Base-by-base conservation (phyloP, 2,329 filamentous ascomycete species). In the Byssoonygena ceratinophila region DNA sequence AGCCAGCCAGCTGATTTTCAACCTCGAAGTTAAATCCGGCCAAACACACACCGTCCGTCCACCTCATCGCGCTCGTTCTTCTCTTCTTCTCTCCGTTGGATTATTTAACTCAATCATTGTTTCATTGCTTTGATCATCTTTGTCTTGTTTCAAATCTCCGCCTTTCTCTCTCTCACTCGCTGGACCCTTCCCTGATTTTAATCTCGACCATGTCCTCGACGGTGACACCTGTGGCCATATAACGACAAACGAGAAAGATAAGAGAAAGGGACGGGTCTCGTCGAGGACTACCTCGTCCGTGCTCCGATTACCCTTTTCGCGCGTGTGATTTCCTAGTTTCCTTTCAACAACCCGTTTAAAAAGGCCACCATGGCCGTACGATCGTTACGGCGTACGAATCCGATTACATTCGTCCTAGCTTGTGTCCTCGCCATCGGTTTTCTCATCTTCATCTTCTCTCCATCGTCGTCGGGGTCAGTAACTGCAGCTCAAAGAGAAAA, bases 371-470 rank as follows among this genome's bases (percentile, higher is more conserved):
- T 82, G 78, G 77, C 76, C 61, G 70, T 76, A 60, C 85, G 87
- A 71, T 75, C 76, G 57, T 79, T 91, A 66, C 87, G 87, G 73
- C 85, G 85, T 73, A 81, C 84, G 66, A 92, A 82, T 70, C 84
- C 87, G 58, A 76, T 85, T 64, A 91, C 85, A 51, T 73, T 91
- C 58, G 68, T 84, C 60, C 76, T 94, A 59, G 86, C 86, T 62
- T 76, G 74, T 59, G 71, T 87, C 54, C 77, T 92, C 54, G 82
- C 82, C 67, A 77, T 92, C 64, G 80, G 85, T 71, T 80, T 85
- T 71, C 68, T 87, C 68, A 71, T 79, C 73, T 82, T 84, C 64
- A 67, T 84, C 59, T 64, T 82, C 59, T 74, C 74, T 8, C 77
- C 80, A 23, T 76, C 78, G 72, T 71, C 77, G 72, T 71, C 77